Evolutionary conservation across 2,329 filamentous ascomycete species (phyloP).

Genomic region (Botrytis porri): DNA sequence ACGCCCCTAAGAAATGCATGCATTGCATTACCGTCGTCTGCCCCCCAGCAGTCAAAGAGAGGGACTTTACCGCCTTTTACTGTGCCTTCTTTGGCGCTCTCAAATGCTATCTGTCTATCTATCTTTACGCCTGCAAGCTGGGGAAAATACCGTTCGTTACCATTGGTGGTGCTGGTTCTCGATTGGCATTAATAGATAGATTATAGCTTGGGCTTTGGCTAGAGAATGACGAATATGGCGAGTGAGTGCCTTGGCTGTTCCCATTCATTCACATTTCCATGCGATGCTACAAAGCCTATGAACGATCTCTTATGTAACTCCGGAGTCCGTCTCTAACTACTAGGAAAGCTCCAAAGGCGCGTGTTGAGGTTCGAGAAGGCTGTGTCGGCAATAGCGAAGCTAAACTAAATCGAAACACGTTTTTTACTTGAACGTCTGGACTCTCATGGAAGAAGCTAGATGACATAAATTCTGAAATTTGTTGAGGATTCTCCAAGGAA

Average conservation of each 20-base stretch:
- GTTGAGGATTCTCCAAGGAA: neutral
- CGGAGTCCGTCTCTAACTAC: neutral
- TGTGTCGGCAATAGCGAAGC: neutral
- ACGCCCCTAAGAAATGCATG: constrained; percentile 7
- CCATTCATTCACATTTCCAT: neutral
- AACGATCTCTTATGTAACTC: neutral
- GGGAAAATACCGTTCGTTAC: constrained; percentile 7
- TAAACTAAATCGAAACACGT: neutral
- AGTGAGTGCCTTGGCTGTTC: neutral
- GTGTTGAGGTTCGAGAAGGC: neutral
- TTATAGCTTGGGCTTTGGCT: neutral
- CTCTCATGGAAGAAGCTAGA: neutral
- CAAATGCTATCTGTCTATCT: neutral
- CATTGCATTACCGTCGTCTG: constrained; percentile 14
- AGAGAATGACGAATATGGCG: neutral
- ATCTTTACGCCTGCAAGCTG: neutral
- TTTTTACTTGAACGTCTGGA: neutral
- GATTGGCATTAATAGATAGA: neutral
- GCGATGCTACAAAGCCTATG: neutral
- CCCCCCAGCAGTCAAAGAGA: constrained; percentile 8
- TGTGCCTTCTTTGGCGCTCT: constrained; percentile 5
- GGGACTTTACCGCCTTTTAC: constrained; percentile 5
- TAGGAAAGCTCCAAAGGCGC: neutral
- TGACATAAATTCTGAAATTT: neutral
- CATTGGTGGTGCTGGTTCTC: neutral